Evolutionary conservation across 768 basidiomycete species (phyloP), one percentile per base, ranked within the genome.

Genomic region (Xerocomus brunneocitrinus): DNA sequence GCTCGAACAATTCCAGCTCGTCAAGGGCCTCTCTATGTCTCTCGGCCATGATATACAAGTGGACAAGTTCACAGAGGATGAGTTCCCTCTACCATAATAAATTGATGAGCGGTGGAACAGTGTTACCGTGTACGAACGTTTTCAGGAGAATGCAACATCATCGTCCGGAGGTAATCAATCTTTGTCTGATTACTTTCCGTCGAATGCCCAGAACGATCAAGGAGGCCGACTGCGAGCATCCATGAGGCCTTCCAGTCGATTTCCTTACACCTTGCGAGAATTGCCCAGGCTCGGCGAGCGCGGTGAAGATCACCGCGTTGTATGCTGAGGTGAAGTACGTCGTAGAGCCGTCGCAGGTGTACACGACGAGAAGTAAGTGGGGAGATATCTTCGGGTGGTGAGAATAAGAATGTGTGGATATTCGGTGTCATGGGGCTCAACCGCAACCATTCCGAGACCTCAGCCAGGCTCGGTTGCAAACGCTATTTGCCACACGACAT

Each of bases 1-100:
- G 41, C 16, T 69, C 81, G 58, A 70, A 93, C 91, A 94, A 76
- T 64, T 94, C 90, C 12, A 95, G 72, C 65, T 97, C 90, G 55
- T 91, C 87, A 50, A 93, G 71, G 1, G 93, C 94, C 49, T 85
- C 82, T 52, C 77, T 76, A 60, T 87, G 76, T 62, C 76, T 77
- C 5, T 74, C 78, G 19, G 75, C 67, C 19, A 78, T 59, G 52
- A 93, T 81, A 22, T 93, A 74, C 31, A 81, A 75, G 25, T 92
- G 76, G 9, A 88, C 72, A 4, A 95, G 70, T 63, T 95, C 91
- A 60, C 82, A 81, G 9, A 97, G 73, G 39, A 95, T 83, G 25
- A 70, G 57, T 68, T 91, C 87, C 61, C 81, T 82, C 93, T 95
- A 39, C 8, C 9, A 43, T 19, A 31, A 27, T 16, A 49, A 46